Conservation (phyloP, 1,139 yeast species). For the Pichia sorboxylosa region DNA sequence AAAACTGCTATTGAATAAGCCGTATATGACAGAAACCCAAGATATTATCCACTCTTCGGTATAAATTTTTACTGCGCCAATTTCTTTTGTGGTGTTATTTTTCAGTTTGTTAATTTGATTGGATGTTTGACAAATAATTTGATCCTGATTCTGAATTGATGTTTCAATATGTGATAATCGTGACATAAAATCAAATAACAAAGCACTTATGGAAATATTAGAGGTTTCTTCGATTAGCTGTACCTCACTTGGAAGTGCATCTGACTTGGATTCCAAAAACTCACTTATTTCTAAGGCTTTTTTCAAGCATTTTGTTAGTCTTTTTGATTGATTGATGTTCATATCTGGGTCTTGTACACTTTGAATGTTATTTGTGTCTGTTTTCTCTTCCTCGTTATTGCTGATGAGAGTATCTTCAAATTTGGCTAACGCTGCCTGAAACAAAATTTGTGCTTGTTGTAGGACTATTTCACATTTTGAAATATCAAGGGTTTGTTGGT, state of each 20-base stretch:
- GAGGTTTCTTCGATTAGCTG: no score
- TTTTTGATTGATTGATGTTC: constrained; percentile 2
- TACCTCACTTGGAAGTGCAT: no score
- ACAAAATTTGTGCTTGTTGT: constrained; percentile 16
- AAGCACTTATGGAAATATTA: constrained; percentile 2
- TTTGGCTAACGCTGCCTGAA: constrained; percentile 19
- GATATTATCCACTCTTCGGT: constrained; percentile 17
- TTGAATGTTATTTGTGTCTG: no score
- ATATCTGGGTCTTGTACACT: no score
- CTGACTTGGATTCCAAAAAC: constrained; percentile 8
- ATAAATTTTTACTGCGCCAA: constrained; percentile 5
- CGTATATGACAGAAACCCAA: constrained; percentile 21
- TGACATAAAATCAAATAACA: constrained; percentile 14
- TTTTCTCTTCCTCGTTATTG: no score
- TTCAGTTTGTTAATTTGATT: constrained; percentile 4
- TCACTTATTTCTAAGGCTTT: constrained; percentile 11
- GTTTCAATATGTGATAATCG: constrained; percentile 8
- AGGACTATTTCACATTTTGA: constrained; percentile 19
- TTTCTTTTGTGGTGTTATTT: constrained; percentile 2
- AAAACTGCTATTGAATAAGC: constrained; percentile 18
- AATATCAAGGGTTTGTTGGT: constrained; percentile 15
- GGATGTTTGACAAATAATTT: constrained; percentile 4
- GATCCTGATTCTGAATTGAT: constrained; percentile 1
- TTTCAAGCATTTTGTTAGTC: constrained; percentile 13
- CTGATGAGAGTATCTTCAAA: constrained; percentile 15